A percentile compares a stretch with the other conserved stretches of the same genome.
Conservation (phyloP, 306 rosid genomes). For the Mucuna pruriens region DNA sequence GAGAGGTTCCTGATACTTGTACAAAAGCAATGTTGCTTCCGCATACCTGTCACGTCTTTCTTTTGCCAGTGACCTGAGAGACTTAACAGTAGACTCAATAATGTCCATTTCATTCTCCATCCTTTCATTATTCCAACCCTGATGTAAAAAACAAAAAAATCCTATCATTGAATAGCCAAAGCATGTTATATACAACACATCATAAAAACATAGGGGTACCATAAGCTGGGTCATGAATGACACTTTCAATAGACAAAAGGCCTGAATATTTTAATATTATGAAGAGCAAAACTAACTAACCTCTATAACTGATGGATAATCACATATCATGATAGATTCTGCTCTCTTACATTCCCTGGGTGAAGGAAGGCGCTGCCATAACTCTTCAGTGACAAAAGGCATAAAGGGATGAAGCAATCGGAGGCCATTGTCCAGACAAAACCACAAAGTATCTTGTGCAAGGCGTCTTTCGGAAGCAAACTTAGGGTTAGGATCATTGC, state of each 20-base stretch:
- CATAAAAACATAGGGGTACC: neutral
- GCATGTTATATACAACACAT: neutral
- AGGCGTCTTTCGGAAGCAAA: slow-evolving; percentile 60
- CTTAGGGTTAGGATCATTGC: slow-evolving; percentile 60
- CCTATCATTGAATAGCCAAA: neutral
- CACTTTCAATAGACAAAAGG: neutral
- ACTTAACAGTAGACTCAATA: slow-evolving; percentile 70
- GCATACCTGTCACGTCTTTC: slow-evolving; percentile 89
- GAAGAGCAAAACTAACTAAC: slow-evolving; percentile 58
- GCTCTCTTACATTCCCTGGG: slow-evolving; percentile 55
- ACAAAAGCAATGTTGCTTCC: slow-evolving; percentile 9
- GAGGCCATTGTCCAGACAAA: slow-evolving; percentile 91
- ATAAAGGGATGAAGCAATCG: slow-evolving; percentile 97
- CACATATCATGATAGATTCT: slow-evolving; percentile 79
- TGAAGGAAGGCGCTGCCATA: slow-evolving; percentile 98
- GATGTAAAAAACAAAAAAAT: slow-evolving; percentile 16
- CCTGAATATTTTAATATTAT: neutral
- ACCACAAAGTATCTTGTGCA: slow-evolving; percentile 89
- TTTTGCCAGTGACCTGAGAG: slow-evolving; percentile 87
- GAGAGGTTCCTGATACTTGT: neutral
- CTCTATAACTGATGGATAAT: slow-evolving; percentile 77
- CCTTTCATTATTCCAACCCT: slow-evolving; percentile 85
- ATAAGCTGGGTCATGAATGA: neutral
- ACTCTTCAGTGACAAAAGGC: slow-evolving; percentile 96
- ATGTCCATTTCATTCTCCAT: slow-evolving; percentile 78